Evolutionary conservation across 2,329 filamentous ascomycete species (phyloP), one percentile per base, ranked within the genome.

Genomic region (Leptographium lundbergii): DNA sequence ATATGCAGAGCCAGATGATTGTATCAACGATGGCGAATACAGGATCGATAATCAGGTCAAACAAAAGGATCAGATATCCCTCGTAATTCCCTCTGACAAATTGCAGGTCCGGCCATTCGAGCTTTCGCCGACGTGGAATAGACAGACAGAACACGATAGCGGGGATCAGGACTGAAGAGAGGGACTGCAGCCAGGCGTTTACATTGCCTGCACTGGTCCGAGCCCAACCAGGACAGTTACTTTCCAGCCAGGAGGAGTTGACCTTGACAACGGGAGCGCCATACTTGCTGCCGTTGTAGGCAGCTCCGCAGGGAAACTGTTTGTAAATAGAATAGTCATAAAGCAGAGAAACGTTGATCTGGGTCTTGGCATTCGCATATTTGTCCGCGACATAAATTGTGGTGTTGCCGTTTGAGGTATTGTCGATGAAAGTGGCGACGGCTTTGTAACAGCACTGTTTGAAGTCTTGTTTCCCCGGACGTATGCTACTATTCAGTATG

Each of bases 81-180:
- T 57, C 53, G 34, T 63, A 54, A 17, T 61, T 63, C 19, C 56
- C 59, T n/a, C 63, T 61, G 55, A 54, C 56, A 55, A 66, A 66
- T 48, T 66, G 57, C 6, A 54, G 22, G 4, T 56, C 59, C 4
- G 61, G 61, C 5, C 66, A 59, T 9, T 65, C 61, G 3, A 68
- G 54, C 54, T 65, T 67, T 36, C 66, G 62, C 34, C 66, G 64
- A 11, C 67, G 62, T 3, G 67, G 66, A 6, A 69, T 61, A 6
- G 65, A 65, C 17, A 68, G 59, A 53, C 67, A 69, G 57, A 69
- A 69, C 50, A 67, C 61, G 36, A 67, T 60, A 36, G 66, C 66
- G 2, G 67, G 67, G 7, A 68, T 48, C n/a, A 69, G 59, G 42
- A 69, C 67, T 14, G 64, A 61, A 6, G 65, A 65, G 7, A 68